Base-by-base conservation (phyloP, 2,329 filamentous ascomycete species). In the Dendrostoma leiphaemia region DNA sequence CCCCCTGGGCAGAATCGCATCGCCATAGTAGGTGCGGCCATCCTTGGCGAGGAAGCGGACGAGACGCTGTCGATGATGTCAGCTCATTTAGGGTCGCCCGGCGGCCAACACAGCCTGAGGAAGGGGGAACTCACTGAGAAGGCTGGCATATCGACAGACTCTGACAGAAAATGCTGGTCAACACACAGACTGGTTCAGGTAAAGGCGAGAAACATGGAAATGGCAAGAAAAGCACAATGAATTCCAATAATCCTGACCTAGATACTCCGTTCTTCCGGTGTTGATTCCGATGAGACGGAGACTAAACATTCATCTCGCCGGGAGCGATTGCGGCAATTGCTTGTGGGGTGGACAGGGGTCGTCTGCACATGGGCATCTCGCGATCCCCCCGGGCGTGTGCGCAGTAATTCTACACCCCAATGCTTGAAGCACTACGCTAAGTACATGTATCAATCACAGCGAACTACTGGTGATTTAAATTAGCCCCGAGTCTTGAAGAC, bases 1-100 rank as follows among this genome's bases (percentile, higher is more conserved):
- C 19, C 83, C 84, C 1, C 69, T 50, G 3, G 85, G 84, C 19
- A 90, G 78, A 53, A 91, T 82, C 57, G 88, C 87, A 71, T 91
- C 86, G 61, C 88, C 89, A 60, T 90, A 89, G 70, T 89, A 88
- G 32, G 81, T 79, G 53, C 77, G 76, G 66, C 87, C 87, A 64
- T 91, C 85, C 62, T 80, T 83, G 63, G 86, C 84, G 8, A 90
- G 79, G 71, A 91, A 91, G 50, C 88, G 85, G 61, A 91, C 75
- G 35, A 91, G 84, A 63, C 86, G 83, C 84, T 90, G 63, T 31
- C 28, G 17, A 13, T 24, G n/a, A 35, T 40, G 21, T 49, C 19
- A 49, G 46, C 24, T 10, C 3, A 34, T 17, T 13, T n/a, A 28
- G 5, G 21, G 23, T 15, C 34, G 6, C 13, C 15, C 34, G 34